Percentiles rank a stretch among this genome's conserved stretches.
These are phyloP conservation scores for Leishmania tarentolae DNA, from an alignment of 208 protist genomes.

Conservation along the genomic window DNA sequence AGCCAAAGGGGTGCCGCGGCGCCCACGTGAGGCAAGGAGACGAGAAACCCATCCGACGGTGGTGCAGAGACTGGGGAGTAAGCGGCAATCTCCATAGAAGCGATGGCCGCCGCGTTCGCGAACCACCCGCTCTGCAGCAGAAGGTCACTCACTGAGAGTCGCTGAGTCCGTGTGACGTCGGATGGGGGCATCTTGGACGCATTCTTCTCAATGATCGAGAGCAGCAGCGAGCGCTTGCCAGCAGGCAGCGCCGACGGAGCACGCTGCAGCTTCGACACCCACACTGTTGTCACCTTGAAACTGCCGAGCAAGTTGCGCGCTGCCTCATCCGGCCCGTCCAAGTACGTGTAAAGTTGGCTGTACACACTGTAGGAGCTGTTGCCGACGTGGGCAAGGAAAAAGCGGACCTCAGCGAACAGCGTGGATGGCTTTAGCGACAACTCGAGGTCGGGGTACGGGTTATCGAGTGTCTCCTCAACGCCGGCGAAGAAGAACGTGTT, in stretches of 20 bases:
- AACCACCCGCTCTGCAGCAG: conserved; percentile 28
- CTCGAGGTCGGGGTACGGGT: conserved; percentile 31
- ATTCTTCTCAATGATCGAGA: conserved; percentile 1
- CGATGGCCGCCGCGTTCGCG: conserved; percentile 8
- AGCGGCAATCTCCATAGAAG: background rate
- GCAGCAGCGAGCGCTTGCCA: conserved; percentile 13
- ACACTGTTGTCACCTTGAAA: conserved; percentile 62
- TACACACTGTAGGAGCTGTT: conserved; percentile 59
- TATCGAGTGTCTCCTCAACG: conserved; percentile 42
- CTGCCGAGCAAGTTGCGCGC: conserved; percentile 38
- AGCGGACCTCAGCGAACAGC: conserved; percentile 36
- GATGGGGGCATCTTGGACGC: background rate
- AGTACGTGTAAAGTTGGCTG: conserved; percentile 47
- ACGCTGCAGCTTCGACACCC: conserved; percentile 49
- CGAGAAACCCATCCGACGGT: background rate
- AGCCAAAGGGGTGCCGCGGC: background rate
- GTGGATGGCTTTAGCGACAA: conserved; percentile 40
- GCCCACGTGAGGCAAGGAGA: background rate
- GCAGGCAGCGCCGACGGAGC: conserved; percentile 26
- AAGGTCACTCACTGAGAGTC: conserved; percentile 8
- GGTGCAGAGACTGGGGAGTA: background rate
- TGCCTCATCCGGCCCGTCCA: conserved; percentile 32
- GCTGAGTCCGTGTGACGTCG: conserved; percentile 9
- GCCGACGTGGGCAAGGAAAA: conserved; percentile 52
- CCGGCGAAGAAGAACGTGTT: conserved; percentile 71